phyloP scores from a whole-genome alignment of 192 early-diverging fungal species.

The Obelidium mucronatum region DNA sequence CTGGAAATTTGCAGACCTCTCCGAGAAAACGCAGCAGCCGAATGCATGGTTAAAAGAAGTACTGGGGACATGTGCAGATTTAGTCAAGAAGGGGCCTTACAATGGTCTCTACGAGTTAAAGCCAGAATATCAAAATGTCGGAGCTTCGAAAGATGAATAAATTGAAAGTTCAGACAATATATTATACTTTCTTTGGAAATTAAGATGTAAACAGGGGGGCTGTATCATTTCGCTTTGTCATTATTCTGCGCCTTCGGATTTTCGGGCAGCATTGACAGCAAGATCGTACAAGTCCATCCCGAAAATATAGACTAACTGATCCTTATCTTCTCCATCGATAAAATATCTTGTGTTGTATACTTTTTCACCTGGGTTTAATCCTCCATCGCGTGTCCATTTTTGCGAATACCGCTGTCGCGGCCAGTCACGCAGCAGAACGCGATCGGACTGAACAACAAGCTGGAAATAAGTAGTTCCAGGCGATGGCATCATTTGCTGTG shows the following conservation, averaged over 20 bases:
- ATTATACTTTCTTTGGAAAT: no score
- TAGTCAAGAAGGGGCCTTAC: conserved; percentile 13
- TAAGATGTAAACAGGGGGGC: no score
- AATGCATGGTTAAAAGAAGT: conserved; percentile 10
- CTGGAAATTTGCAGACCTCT: conserved; percentile 85
- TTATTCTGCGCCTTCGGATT: not conserved
- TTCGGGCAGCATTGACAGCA: conserved; percentile 26
- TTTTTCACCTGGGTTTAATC: conserved; percentile 36
- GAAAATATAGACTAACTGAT: conserved; percentile 40
- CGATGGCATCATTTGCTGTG: conserved; percentile 40
- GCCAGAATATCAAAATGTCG: no score
- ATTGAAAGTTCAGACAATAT: no score
- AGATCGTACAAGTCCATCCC: conserved; percentile 33
- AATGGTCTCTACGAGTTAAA: conserved; percentile 2
- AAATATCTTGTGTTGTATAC: conserved; percentile 15
- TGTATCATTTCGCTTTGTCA: no score
- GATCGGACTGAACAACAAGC: conserved; percentile 31
- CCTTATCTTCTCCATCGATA: conserved; percentile 21
- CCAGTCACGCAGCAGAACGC: conserved; percentile 39
- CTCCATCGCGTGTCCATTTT: conserved; percentile 43
- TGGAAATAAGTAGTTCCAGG: conserved; percentile 40
- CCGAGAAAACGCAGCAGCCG: conserved; percentile 52
- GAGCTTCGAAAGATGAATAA: no score
- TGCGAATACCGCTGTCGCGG: conserved; percentile 38
- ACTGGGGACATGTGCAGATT: not conserved